phyloP scores from a whole-genome alignment of 2,329 filamentous ascomycete species.

The Sphaerulina populicola region DNA sequence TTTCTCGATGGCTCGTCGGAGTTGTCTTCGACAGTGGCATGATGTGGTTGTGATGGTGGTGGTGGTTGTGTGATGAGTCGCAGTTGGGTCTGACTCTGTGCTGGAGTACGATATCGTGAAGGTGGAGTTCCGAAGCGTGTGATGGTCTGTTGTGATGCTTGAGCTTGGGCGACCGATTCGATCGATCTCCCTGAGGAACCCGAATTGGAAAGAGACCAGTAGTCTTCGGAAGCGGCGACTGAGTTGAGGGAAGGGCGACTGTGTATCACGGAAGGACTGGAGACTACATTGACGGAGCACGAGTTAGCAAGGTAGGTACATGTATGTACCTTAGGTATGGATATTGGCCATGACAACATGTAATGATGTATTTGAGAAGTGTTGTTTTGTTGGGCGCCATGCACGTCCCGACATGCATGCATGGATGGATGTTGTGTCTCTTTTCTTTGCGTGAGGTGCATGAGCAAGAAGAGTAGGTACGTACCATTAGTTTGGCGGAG shows the following conservation, averaged over 20 bases:
- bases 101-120: slow-evolving; percentile 31
- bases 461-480: background rate
- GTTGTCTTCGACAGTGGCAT: slow-evolving; percentile 16
- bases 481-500: slow-evolving; percentile 21
- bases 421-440: too few species aligned
- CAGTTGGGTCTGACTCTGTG: slow-evolving; percentile 22
- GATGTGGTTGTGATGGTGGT: slow-evolving; percentile 11
- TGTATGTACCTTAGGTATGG: too few species aligned
- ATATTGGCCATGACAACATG: background rate
- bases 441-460: too few species aligned
- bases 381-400: background rate
- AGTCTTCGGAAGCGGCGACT: slow-evolving; percentile 44
- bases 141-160: slow-evolving; percentile 22
- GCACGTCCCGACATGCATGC: too few species aligned
- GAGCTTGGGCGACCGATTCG: slow-evolving; percentile 25
- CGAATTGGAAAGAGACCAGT: slow-evolving; percentile 42
- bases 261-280: slow-evolving; percentile 28
- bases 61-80: background rate
- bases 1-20: slow-evolving; percentile 22
- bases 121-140: slow-evolving; percentile 31
- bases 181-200: slow-evolving; percentile 33
- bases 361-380: too few species aligned
- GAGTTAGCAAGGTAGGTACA: background rate
- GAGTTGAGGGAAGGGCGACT: slow-evolving; percentile 38
- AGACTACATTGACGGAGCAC: slow-evolving; percentile 18